Evolutionary conservation across 176 grass and related monocot species (phyloP), one percentile per base, ranked within the genome.

Genomic region (Secale cereale): DNA sequence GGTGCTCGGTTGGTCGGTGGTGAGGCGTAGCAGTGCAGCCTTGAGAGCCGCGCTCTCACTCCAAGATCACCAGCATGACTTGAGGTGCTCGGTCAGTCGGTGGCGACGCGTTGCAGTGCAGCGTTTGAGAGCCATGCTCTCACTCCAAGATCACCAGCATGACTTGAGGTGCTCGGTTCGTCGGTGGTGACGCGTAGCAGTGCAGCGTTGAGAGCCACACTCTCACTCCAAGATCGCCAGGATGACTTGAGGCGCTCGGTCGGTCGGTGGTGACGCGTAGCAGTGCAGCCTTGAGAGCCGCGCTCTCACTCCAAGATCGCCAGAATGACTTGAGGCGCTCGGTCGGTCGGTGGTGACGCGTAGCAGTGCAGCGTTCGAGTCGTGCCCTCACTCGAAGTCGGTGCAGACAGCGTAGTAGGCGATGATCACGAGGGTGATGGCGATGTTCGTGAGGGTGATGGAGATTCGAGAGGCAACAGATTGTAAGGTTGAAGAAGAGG

Each of bases 351-450:
- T 9, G 52, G 7, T 57, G 52, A 57, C 52, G 19, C 7, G 52
- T 22, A 57, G 52, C 52, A 57, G 52, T 22, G 52, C 19, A 57
- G 6, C 52, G 17, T 57, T 57, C 6, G 19, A 57, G 52, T 19
- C 52, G 1, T 22, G 19, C 19, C 9, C 19, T 57, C 52, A 22
- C 19, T 57, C 19, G 2, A 57, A 9, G 65, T 86, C 73, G 84
- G 48, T 86, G 88, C 62, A 86, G 88, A 52, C 25, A 31, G 65
- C 30, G 15, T 19, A 59, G 79, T 73, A 65, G 71, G 73, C 72
- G 77, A 20, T 81, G 83, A 52, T 31, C 83, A 31, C 40, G 83
- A 77, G 64, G 78, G 10, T 40, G 45, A 48, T 48, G 70, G 74
- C 57, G 84, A 20, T 59, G 79, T 43, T 65, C 57, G 59, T 29